Conservation (phyloP, 805 yeast species). For the Lipomyces yamadae region DNA sequence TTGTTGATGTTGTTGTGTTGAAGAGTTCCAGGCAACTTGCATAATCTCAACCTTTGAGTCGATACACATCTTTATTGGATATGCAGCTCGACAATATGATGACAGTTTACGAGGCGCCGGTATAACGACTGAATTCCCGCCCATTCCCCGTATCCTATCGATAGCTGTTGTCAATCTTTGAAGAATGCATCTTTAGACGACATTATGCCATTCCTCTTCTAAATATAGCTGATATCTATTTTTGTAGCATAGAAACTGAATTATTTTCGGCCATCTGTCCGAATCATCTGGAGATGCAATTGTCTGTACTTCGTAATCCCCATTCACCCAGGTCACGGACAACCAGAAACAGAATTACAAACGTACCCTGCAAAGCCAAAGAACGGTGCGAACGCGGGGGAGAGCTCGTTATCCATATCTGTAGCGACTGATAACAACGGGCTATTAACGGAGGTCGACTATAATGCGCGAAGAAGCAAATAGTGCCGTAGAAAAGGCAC, state of each 20-base stretch:
- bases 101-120: no score
- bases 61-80: background rate
- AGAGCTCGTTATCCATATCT: slow-evolving; percentile 58
- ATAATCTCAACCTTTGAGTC: background rate
- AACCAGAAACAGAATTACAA: background rate
- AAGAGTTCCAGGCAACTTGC: background rate
- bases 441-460: background rate
- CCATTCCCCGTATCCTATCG: no score
- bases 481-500: background rate
- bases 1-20: background rate
- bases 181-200: no score
- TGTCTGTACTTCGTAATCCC: background rate
- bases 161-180: no score
- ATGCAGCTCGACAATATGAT: no score
- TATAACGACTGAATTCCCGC: no score
- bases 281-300: background rate
- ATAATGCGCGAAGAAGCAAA: background rate
- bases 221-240: background rate
- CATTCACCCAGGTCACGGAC: background rate
- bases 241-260: background rate
- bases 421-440: slow-evolving; percentile 9
- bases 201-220: background rate
- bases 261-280: background rate
- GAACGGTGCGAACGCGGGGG: slow-evolving; percentile 95
- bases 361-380: slow-evolving; percentile 91